Evolutionary conservation across 2,329 filamentous ascomycete genomes (phyloP), one percentile per base, ranked within the genome.

Genomic region (Pseudodiploospora longispora): DNA sequence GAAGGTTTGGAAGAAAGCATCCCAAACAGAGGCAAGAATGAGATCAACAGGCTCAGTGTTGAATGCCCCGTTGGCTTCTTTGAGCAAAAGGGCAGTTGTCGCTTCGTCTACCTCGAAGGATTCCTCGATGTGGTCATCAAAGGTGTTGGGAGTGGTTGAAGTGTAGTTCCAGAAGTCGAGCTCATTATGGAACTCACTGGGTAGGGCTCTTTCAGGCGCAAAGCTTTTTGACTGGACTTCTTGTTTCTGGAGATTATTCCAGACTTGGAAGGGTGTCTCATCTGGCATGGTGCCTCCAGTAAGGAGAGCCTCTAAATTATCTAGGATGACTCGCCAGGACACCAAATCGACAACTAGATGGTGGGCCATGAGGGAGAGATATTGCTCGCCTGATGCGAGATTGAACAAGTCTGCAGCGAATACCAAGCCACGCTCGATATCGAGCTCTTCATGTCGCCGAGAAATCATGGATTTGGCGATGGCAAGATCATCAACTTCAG

Each of bases 241-340:
- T 30, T 27, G 12, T 6, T 28, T 31, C 33, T 32, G 36, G 10
- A 33, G 8, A 7, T 9, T 27, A 5, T 12, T 29, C 41, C 42
- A 38, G n/a, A 19, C 10, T 27, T n/a, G 28, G 27, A 42, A 43
- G 10, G 12, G n/a, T 12, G 30, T 33, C 4, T 30, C 27, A 10
- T 9, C n/a, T 28, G 30, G 35, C 9, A 32, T 36, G 27, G 10
- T 6, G 48, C 8, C 35, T 9, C 3, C 5, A 28, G 60, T 51
- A 7, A 69, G 54, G 1, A 67, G 46, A 5, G 62, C 60, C 40
- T 70, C 66, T 3, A 71, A 51, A 36, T 71, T 65, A 39, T 65
- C 61, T 1, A 70, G 53, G 1, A 70, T 50, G 3, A 69, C 52
- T 5, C 66, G 55, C 68, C 68, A 71, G 1, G 66, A 66, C 3